Percentiles rank a stretch among this genome's conserved stretches.
phyloP scores from a whole-genome alignment of 257 asterid genomes.

The Forsythia suspensa region DNA sequence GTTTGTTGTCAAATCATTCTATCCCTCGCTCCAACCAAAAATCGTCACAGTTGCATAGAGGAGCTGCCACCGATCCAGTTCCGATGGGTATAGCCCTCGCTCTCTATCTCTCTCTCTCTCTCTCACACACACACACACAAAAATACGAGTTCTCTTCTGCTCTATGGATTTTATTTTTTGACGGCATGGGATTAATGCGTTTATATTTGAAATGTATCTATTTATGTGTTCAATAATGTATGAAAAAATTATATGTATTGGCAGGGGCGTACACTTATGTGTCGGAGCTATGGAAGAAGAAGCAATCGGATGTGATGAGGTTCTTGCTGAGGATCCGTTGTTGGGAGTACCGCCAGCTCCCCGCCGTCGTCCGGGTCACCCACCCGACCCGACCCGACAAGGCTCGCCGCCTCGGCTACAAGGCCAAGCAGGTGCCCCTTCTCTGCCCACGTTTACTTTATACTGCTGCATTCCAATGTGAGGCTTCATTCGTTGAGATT shows the following conservation, averaged over 20 bases:
- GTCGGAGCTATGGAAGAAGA: conserved; percentile 1
- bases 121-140: neutral
- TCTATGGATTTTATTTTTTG: neutral
- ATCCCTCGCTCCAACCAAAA: too few species aligned
- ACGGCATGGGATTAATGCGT: neutral
- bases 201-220: neutral
- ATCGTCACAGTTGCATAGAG: neutral
- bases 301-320: conserved; percentile 1
- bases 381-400: neutral
- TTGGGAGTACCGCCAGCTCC: conserved; percentile 2
- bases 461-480: neutral
- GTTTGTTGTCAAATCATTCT: too few species aligned
- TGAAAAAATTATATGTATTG: neutral
- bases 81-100: neutral
- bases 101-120: too few species aligned
- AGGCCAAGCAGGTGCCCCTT: neutral
- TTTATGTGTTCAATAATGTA: neutral
- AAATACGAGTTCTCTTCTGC: neutral
- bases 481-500: neutral
- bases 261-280: neutral
- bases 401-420: conserved; percentile 1
- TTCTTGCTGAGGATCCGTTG: neutral
- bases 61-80: neutral
- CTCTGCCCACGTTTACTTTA: neutral
- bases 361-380: neutral